phyloP scores from a whole-genome alignment of 805 yeast species.

The Starmerella bombi region DNA sequence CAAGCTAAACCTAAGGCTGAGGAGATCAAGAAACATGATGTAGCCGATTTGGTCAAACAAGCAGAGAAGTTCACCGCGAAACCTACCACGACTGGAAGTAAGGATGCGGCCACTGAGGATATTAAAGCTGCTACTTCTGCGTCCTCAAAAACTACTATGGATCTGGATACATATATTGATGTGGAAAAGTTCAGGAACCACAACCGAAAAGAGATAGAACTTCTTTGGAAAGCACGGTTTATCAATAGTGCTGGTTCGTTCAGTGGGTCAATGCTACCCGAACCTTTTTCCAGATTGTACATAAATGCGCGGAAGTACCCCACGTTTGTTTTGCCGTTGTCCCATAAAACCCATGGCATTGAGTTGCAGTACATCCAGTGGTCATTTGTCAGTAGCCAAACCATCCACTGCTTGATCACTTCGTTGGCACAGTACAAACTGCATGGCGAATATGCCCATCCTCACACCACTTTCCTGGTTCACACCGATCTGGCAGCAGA shows the following conservation, averaged over 20 bases:
- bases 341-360: constrained; percentile 36
- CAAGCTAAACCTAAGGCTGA: constrained; percentile 15
- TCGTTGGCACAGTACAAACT: constrained; percentile 83
- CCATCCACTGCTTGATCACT: constrained; percentile 82
- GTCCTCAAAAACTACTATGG: constrained; percentile 35
- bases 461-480: constrained; percentile 82
- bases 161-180: constrained; percentile 57
- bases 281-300: constrained; percentile 50
- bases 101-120: not conserved
- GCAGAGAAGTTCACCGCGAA: constrained; percentile 6
- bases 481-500: constrained; percentile 57
- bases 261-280: constrained; percentile 47
- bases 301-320: constrained; percentile 62
- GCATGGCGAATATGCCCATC: constrained; percentile 83
- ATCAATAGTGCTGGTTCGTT: constrained; percentile 44
- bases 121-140: constrained; percentile 1
- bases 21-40: constrained; percentile 8
- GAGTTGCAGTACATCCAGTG: constrained; percentile 93
- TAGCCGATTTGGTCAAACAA: constrained; percentile 13
- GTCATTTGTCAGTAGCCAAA: constrained; percentile 72
- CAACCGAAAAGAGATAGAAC: constrained; percentile 51
- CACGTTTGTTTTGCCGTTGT: constrained; percentile 78
- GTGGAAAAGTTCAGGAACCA: constrained; percentile 48
- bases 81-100: not conserved
- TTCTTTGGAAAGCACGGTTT: constrained; percentile 83